Percentiles rank a stretch among this genome's conserved stretches.
phyloP scores from a whole-genome alignment of 768 basidiomycete genomes.

The Collybia sp. region DNA sequence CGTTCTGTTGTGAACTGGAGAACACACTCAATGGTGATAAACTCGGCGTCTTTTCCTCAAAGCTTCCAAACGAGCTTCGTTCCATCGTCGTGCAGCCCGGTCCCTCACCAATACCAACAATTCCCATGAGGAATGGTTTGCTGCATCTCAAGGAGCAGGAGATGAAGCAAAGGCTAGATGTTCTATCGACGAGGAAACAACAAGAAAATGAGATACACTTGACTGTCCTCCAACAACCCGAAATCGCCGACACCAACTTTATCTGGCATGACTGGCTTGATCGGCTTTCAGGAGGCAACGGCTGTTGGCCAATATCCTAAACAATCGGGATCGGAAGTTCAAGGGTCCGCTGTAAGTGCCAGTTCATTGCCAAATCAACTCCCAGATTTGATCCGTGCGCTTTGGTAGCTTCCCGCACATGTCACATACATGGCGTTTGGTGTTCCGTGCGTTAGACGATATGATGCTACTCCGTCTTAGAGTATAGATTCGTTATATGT shows the following conservation, averaged over 20 bases:
- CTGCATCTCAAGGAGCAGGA: constrained; percentile 17
- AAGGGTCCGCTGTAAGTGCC: too few species aligned
- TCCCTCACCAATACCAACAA: constrained; percentile 9
- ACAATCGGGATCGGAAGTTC: too few species aligned
- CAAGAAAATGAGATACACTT: constrained; percentile 5
- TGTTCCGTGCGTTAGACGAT: too few species aligned
- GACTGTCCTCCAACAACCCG: constrained; percentile 1
- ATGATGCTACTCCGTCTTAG: too few species aligned
- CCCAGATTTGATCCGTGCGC: too few species aligned
- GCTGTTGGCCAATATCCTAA: constrained; percentile 6
- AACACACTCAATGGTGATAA: constrained; percentile 20
- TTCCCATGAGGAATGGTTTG: constrained; percentile 3
- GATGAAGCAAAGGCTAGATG: constrained; percentile 23
- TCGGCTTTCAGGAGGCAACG: constrained; percentile 9
- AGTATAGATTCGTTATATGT: too few species aligned
- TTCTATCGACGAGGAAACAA: constrained; percentile 5
- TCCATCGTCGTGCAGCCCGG: constrained; percentile 23
- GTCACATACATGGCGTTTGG: too few species aligned
- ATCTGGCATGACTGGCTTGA: constrained; percentile 16
- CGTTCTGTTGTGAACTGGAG: constrained; percentile 37
- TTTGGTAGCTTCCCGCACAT: too few species aligned
- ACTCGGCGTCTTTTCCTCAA: constrained; percentile 13
- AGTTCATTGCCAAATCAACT: too few species aligned
- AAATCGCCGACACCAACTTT: not conserved
- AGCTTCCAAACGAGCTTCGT: constrained; percentile 18